phyloP scores from a whole-genome alignment of 2,329 filamentous ascomycete species.

The Ophiobolus disseminans region DNA sequence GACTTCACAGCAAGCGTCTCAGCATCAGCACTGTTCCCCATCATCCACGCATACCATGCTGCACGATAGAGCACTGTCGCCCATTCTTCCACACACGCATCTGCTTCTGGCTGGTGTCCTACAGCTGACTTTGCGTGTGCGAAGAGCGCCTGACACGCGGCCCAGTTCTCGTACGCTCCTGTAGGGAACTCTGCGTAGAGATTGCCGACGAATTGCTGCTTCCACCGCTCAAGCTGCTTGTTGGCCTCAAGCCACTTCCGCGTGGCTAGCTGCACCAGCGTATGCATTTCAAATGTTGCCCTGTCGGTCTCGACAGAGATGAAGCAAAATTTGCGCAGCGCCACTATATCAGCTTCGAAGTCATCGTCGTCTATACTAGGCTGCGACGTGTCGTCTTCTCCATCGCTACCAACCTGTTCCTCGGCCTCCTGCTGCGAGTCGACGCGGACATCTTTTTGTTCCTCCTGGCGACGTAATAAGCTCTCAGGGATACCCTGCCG shows the following conservation, averaged over 20 bases:
- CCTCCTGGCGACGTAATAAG: not conserved
- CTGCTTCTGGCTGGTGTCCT: conserved; percentile 5
- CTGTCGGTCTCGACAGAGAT: conserved; percentile 4
- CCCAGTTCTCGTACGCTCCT: conserved; percentile 15
- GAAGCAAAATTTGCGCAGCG: conserved; percentile 19
- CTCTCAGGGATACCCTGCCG: conserved; percentile 48
- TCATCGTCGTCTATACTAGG: conserved; percentile 21
- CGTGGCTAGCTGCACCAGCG: conserved; percentile 16
- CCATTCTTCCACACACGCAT: conserved; percentile 7
- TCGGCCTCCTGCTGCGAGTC: not conserved
- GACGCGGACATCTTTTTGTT: not conserved
- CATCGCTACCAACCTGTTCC: conserved; percentile 1
- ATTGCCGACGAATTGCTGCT: conserved; percentile 13
- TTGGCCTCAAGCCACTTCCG: conserved; percentile 11
- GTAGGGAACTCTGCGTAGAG: conserved; percentile 12
- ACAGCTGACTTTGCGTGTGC: conserved; percentile 7
- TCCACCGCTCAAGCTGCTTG: conserved; percentile 10
- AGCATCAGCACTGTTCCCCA: conserved; percentile 5
- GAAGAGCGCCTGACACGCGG: conserved; percentile 11
- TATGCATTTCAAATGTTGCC: not conserved
- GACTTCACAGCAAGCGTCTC: not conserved
- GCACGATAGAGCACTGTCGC: conserved; percentile 12
- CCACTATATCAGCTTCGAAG: conserved; percentile 14
- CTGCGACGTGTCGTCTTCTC: conserved; percentile 6
- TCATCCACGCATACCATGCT: conserved; percentile 15